Evolutionary conservation across 2,329 filamentous ascomycete species (phyloP), one percentile per base, ranked within the genome.

Genomic region (Exophiala viscosa): DNA sequence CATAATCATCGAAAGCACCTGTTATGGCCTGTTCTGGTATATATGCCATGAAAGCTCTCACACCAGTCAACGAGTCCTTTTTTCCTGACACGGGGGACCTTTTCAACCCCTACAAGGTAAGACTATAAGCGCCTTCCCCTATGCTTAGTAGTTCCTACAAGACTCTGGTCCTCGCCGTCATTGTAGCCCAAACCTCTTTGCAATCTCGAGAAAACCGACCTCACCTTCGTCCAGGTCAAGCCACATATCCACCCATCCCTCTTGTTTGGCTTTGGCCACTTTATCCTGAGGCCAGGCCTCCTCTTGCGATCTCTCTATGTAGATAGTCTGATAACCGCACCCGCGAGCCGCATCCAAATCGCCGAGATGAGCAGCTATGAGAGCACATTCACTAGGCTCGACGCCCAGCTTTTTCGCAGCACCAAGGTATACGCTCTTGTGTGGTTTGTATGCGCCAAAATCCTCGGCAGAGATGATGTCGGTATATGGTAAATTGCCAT

Each of bases 371-470:
- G 88, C 84, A 13, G 89, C 88, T 15, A 93, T 86, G 81, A 93
- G 83, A 15, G 82, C 86, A 52, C 88, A 85, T 64, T 90, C 76
- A 2, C 67, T 66, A 0, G 84, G 79, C 55, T 77, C 61, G 38
- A 84, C 56, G 0, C 78, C 80, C 47, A 91, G 69, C 59, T 73
- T 75, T 51, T 74, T 68, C 2, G 76, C 86, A 0, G 85, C 87
- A 3, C 88, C 87, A 1, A 79, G 74, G 64, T 93, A 93, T 1
- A 83, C 46, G 68, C 73, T 6, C 81, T 55, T 79, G 55, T 81
- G 77, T 1, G 88, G 88, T 73, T 93, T 93, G 68, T 92, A 93
- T 0, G 81, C 82, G 40, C 76, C 72, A 65, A 91, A 92, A 58
- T 85, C 78, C 68, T 87, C 87, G 0, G 83, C 81, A 7, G 83